phyloP scores from a whole-genome alignment of 2,329 filamentous ascomycete species.

The Colletotrichum phormii region DNA sequence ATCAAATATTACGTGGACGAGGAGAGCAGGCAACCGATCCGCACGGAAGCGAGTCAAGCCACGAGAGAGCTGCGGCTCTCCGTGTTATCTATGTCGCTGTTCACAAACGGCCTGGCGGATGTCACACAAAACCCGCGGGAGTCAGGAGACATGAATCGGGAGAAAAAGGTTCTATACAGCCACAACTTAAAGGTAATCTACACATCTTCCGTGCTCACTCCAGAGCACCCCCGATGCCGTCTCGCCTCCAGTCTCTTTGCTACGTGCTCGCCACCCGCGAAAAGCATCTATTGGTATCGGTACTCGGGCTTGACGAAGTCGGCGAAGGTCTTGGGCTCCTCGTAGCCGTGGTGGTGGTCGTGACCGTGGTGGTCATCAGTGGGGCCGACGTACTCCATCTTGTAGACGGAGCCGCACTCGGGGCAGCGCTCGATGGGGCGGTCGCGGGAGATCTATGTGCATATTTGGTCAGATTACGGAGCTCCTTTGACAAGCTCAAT shows the following conservation, averaged over 20 bases:
- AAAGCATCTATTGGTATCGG: slow-evolving; percentile 70
- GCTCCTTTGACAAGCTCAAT: not conserved
- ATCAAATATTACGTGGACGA: not conserved
- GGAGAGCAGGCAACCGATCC: not conserved
- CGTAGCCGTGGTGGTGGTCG: slow-evolving; percentile 71
- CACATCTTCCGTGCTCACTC: slow-evolving; percentile 43
- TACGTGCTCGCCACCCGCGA: slow-evolving; percentile 19
- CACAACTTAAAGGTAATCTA: slow-evolving; percentile 51
- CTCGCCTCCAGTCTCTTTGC: slow-evolving; percentile 25
- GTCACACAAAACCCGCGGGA: not conserved
- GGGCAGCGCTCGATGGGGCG: slow-evolving; percentile 95
- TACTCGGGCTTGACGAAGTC: slow-evolving; percentile 97
- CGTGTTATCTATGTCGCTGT: not conserved
- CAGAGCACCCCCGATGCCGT: slow-evolving; percentile 35
- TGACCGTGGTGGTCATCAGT: slow-evolving; percentile 72
- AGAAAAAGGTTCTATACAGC: slow-evolving; percentile 42
- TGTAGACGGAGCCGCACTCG: slow-evolving; percentile 96
- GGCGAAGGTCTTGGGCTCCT: slow-evolving; percentile 95
- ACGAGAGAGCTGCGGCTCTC: not conserved
- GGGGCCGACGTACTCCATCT: slow-evolving; percentile 96
- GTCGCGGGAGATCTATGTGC: slow-evolving; percentile 79
- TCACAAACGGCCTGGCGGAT: not conserved
- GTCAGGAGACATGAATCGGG: slow-evolving; percentile 2
- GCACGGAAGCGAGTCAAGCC: not conserved
- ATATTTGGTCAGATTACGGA: slow-evolving; percentile 17